These are phyloP conservation scores for Leccinum sublutescens DNA, from an alignment of 768 basidiomycete genomes.

Conservation along the genomic window DNA sequence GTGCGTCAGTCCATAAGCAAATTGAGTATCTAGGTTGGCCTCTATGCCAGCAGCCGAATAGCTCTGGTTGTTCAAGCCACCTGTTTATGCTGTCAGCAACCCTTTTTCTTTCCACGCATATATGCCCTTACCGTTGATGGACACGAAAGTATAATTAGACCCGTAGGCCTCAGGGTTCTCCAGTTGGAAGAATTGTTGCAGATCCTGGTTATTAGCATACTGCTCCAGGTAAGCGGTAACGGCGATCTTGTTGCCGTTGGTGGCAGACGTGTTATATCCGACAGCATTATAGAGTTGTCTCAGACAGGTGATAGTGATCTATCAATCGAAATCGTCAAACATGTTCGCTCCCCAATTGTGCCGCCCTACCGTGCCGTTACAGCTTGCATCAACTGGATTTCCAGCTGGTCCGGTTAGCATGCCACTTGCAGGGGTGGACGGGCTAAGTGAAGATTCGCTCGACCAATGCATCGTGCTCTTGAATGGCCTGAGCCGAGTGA, in stretches of 20 bases:
- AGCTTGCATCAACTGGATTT: conserved; percentile 44
- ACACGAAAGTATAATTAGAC: conserved; percentile 51
- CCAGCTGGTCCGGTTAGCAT: conserved; percentile 34
- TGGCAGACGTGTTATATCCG: conserved; percentile 42
- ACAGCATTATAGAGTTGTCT: conserved; percentile 55
- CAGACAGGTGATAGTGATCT: conserved; percentile 53
- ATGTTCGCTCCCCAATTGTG: not conserved
- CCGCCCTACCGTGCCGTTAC: conserved; percentile 36
- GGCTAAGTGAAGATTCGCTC: conserved; percentile 2
- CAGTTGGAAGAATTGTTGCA: conserved; percentile 49
- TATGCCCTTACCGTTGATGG: conserved; percentile 48
- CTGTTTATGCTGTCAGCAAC: conserved; percentile 33
- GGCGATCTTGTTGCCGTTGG: conserved; percentile 49
- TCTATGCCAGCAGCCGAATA: conserved; percentile 54
- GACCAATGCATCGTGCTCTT: conserved; percentile 40
- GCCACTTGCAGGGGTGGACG: conserved; percentile 1
- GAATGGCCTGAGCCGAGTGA: conserved; percentile 46
- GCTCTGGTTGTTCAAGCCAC: conserved; percentile 60
- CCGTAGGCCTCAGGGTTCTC: conserved; percentile 48
- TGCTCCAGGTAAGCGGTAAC: conserved; percentile 54
- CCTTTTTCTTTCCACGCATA: not conserved
- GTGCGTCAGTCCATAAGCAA: conserved; percentile 60
- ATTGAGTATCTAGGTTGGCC: conserved; percentile 68
- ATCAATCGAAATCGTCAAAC: not conserved
- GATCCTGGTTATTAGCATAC: conserved; percentile 52